Conservation (phyloP, 768 basidiomycete species). For the Paxillus involutus region DNA sequence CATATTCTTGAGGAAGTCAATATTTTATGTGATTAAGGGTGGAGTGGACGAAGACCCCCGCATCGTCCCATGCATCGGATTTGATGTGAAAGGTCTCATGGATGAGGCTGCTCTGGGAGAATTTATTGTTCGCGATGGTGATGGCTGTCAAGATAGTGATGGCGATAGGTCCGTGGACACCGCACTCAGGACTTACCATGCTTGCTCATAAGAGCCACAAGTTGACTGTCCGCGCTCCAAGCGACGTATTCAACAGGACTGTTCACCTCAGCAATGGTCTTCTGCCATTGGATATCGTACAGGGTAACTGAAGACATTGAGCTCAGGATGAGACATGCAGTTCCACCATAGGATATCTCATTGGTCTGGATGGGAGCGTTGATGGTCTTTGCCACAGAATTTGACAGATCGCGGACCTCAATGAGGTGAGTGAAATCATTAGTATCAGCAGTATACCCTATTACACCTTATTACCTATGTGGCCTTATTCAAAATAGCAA, state of each 20-base stretch:
- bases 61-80: slow-evolving; percentile 98
- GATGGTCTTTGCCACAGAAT: slow-evolving; percentile 91
- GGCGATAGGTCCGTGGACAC: slow-evolving; percentile 4
- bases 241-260: slow-evolving; percentile 97
- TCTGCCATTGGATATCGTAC: slow-evolving; percentile 98
- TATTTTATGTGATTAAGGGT: slow-evolving; percentile 99
- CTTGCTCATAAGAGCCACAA: slow-evolving; percentile 95
- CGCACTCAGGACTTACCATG: slow-evolving; percentile 71
- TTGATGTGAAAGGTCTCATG: slow-evolving; percentile 99
- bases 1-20: slow-evolving; percentile 90
- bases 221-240: slow-evolving; percentile 88
- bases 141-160: slow-evolving; percentile 61
- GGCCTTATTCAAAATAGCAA: slow-evolving; percentile 89
- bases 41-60: slow-evolving; percentile 95
- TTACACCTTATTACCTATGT: slow-evolving; percentile 58
- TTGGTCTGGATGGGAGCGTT: slow-evolving; percentile 94
- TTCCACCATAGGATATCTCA: slow-evolving; percentile 98
- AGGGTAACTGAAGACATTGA: slow-evolving; percentile 84
- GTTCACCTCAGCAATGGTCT: slow-evolving; percentile 86
- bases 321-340: slow-evolving; percentile 89
- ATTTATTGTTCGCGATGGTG: slow-evolving; percentile 93
- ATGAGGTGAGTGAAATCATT: slow-evolving; percentile 53
- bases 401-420: slow-evolving; percentile 92
- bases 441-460: slow-evolving; percentile 6
- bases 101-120: slow-evolving; percentile 85